Evolutionary conservation across 1,139 yeast species (phyloP).

Genomic region (Hansenula lynferdii): DNA sequence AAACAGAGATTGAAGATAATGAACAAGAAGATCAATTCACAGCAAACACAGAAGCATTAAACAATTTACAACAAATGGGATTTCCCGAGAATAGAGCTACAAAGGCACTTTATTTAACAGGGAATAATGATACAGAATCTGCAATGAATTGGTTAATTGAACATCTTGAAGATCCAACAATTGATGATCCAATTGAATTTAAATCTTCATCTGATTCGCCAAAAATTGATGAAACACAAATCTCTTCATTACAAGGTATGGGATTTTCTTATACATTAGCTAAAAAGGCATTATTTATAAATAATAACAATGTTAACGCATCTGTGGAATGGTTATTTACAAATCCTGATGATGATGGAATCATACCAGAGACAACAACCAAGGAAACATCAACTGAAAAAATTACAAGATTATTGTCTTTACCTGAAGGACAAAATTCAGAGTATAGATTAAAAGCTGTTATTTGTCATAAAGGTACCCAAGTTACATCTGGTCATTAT

Average conservation of each 20-base stretch:
- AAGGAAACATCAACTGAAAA: slow-evolving; percentile 8
- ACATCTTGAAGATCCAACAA: slow-evolving; percentile 81
- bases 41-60: slow-evolving; percentile 53
- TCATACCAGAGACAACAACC: slow-evolving; percentile 14
- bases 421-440: slow-evolving; percentile 6
- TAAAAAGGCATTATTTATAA: slow-evolving; percentile 60
- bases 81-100: slow-evolving; percentile 64
- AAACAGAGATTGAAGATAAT: slow-evolving; percentile 35
- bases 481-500: slow-evolving; percentile 95
- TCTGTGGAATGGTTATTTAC: slow-evolving; percentile 85
- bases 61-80: slow-evolving; percentile 75
- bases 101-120: slow-evolving; percentile 69
- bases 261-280: slow-evolving; percentile 68
- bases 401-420: slow-evolving; percentile 12
- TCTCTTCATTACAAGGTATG: slow-evolving; percentile 60
- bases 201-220: slow-evolving; percentile 3
- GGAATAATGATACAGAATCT: slow-evolving; percentile 61
- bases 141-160: slow-evolving; percentile 92
- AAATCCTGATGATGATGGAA: slow-evolving; percentile 61
- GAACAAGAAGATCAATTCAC: slow-evolving; percentile 34
- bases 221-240: slow-evolving; percentile 33
- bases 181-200: slow-evolving; percentile 43
- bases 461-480: slow-evolving; percentile 90
- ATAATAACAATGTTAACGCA: slow-evolving; percentile 56
- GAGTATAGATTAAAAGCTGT: slow-evolving; percentile 61